Evolutionary conservation across 257 asterid genomes (phyloP).

Genomic region (Solanum lycopersicoides): DNA sequence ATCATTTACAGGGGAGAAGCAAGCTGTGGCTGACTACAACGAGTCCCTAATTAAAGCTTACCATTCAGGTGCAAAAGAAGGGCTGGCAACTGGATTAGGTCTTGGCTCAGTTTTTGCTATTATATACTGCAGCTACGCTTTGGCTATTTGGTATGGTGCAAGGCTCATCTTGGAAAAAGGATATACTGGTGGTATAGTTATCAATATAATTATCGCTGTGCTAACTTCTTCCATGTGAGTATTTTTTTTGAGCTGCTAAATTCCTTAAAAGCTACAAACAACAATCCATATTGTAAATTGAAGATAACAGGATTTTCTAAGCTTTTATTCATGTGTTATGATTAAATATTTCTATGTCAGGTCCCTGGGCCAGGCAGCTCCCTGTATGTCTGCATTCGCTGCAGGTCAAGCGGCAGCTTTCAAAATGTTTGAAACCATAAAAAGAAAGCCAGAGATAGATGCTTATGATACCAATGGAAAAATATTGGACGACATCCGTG

Average conservation of each 20-base stretch:
- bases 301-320: neutral
- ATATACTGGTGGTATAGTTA: slow-evolving; percentile 49
- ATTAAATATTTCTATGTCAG: slow-evolving; percentile 21
- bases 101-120: slow-evolving; percentile 54
- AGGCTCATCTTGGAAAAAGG: slow-evolving; percentile 48
- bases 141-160: slow-evolving; percentile 78
- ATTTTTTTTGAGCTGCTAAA: neutral
- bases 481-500: slow-evolving; percentile 43
- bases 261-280: neutral
- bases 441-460: slow-evolving; percentile 62
- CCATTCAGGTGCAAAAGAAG: slow-evolving; percentile 56
- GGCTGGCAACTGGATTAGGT: slow-evolving; percentile 65
- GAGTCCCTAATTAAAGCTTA: slow-evolving; percentile 54
- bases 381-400: slow-evolving; percentile 73
- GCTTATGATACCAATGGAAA: slow-evolving; percentile 55
- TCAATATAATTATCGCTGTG: slow-evolving; percentile 56
- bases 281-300: neutral
- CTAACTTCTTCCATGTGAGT: slow-evolving; percentile 73
- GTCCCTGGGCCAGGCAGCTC: slow-evolving; percentile 79
- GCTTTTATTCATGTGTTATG: neutral
- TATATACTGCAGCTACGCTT: slow-evolving; percentile 63
- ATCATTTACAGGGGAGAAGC: slow-evolving; percentile 72
- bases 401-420: slow-evolving; percentile 78
- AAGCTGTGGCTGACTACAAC: slow-evolving; percentile 42
- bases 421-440: slow-evolving; percentile 75